Percentiles rank a stretch among this genome's conserved stretches.
phyloP scores from a whole-genome alignment of 441 rosid species.

The Euphorbia celastroides region DNA sequence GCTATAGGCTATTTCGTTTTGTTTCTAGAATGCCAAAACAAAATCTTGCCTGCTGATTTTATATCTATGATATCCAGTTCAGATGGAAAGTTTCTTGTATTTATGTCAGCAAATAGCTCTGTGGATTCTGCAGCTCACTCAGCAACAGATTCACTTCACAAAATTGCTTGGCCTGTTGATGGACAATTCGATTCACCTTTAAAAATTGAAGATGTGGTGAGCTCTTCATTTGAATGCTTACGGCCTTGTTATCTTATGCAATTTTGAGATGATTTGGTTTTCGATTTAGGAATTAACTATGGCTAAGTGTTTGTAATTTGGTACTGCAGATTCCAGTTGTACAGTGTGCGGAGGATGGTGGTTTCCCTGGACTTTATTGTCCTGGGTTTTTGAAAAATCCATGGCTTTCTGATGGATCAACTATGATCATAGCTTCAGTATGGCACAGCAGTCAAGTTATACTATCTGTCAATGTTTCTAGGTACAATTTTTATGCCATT shows the following conservation, averaged over 20 bases:
- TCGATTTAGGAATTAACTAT: background rate
- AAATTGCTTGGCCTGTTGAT: slow-evolving; percentile 70
- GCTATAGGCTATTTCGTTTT: slow-evolving; percentile 56
- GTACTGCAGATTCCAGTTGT: slow-evolving; percentile 71
- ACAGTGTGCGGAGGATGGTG: slow-evolving; percentile 58
- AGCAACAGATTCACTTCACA: slow-evolving; percentile 75
- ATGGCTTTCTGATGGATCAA: slow-evolving; percentile 90
- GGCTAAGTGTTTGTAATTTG: slow-evolving; percentile 4
- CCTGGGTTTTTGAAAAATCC: slow-evolving; percentile 47
- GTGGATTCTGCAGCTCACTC: slow-evolving; percentile 80
- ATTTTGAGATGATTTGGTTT: slow-evolving; percentile 1
- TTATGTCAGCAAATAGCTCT: slow-evolving; percentile 64
- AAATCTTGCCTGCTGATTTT: slow-evolving; percentile 18
- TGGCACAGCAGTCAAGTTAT: slow-evolving; percentile 74
- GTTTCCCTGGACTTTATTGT: slow-evolving; percentile 87
- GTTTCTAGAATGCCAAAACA: slow-evolving; percentile 26
- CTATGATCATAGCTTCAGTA: slow-evolving; percentile 62
- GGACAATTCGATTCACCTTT: slow-evolving; percentile 35
- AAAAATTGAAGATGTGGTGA: slow-evolving; percentile 68
- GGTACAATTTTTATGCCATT: slow-evolving; percentile 35
- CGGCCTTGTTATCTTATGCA: background rate
- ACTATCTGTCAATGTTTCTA: slow-evolving; percentile 57
- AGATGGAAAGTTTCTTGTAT: slow-evolving; percentile 75
- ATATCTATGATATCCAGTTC: slow-evolving; percentile 45
- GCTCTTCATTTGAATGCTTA: slow-evolving; percentile 16